phyloP scores from a whole-genome alignment of 2,329 filamentous ascomycete species.

The Dissoconium aciculare region DNA sequence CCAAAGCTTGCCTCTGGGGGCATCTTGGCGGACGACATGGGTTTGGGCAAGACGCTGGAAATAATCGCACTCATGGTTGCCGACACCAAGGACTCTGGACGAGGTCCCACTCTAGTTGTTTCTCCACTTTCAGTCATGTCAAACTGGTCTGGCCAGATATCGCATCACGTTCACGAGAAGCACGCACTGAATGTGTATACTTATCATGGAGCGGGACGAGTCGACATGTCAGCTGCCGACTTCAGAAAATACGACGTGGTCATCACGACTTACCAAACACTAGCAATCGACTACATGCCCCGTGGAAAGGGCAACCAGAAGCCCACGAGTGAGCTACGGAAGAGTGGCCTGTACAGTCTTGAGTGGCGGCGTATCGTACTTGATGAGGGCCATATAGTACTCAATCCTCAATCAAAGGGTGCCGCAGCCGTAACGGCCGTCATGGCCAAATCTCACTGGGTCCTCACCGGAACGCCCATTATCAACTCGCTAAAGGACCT shows the following conservation, averaged over 20 bases:
- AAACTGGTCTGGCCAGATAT: slow-evolving; percentile 74
- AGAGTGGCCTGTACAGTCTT: slow-evolving; percentile 44
- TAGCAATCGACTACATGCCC: slow-evolving; percentile 51
- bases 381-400: slow-evolving; percentile 71
- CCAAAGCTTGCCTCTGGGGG: slow-evolving; percentile 62
- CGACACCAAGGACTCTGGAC: slow-evolving; percentile 25
- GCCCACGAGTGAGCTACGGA: slow-evolving; percentile 19
- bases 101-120: slow-evolving; percentile 60
- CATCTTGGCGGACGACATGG: slow-evolving; percentile 87
- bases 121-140: slow-evolving; percentile 77
- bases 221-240: slow-evolving; percentile 38
- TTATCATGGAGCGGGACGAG: slow-evolving; percentile 54
- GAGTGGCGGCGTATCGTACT: slow-evolving; percentile 67
- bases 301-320: slow-evolving; percentile 25
- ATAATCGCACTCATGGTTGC: slow-evolving; percentile 64
- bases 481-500: slow-evolving; percentile 64
- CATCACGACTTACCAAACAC: slow-evolving; percentile 69
- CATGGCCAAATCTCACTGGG: slow-evolving; percentile 60
- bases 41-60: slow-evolving; percentile 76
- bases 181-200: slow-evolving; percentile 50
- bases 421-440: slow-evolving; percentile 54
- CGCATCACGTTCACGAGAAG: slow-evolving; percentile 52
- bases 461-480: slow-evolving; percentile 49
- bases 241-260: slow-evolving; percentile 58
- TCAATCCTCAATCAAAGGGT: slow-evolving; percentile 60